Evolutionary conservation across 2,329 filamentous ascomycete species (phyloP).

Genomic region (Phialophora chinensis): DNA sequence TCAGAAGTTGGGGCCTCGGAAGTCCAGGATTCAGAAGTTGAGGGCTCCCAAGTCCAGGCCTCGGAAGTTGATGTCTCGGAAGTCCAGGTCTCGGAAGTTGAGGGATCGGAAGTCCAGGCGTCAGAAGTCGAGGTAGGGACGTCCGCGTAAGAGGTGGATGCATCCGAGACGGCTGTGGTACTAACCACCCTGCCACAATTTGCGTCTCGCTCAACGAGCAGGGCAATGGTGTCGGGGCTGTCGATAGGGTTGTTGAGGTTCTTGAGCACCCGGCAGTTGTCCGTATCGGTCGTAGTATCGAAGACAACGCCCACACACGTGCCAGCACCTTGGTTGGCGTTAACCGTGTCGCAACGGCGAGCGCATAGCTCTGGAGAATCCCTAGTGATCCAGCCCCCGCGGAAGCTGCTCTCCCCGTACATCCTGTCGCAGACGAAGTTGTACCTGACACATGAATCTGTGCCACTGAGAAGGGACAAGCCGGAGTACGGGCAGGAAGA

Average conservation of each 20-base stretch:
- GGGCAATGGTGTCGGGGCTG: slow-evolving; percentile 17
- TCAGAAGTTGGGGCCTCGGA: neutral
- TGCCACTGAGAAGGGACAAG: slow-evolving; percentile 3
- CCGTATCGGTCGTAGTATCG: slow-evolving; percentile 11
- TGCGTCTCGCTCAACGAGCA: slow-evolving; percentile 13
- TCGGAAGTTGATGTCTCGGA: neutral
- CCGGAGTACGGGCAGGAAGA: slow-evolving; percentile 12
- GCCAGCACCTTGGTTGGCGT: slow-evolving; percentile 17
- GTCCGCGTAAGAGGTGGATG: neutral
- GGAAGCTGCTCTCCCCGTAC: slow-evolving; percentile 57
- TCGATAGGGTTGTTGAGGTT: slow-evolving; percentile 11
- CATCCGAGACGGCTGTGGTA: slow-evolving; percentile 12
- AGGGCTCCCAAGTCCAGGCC: too few species aligned
- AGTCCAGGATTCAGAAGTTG: too few species aligned
- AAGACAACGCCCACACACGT: slow-evolving; percentile 28
- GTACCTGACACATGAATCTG: slow-evolving; percentile 26
- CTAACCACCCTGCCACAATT: slow-evolving; percentile 20
- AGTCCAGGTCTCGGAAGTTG: neutral
- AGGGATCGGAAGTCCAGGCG: neutral
- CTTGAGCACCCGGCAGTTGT: slow-evolving; percentile 27
- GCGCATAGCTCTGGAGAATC: slow-evolving; percentile 19
- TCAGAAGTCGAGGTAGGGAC: neutral
- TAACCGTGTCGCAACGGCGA: slow-evolving; percentile 25
- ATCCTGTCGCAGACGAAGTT: slow-evolving; percentile 51
- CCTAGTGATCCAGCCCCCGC: slow-evolving; percentile 37